These are phyloP conservation scores for Coccomyxa sp. DNA, from an alignment of 139 green algal genomes.

Conservation along the genomic window DNA sequence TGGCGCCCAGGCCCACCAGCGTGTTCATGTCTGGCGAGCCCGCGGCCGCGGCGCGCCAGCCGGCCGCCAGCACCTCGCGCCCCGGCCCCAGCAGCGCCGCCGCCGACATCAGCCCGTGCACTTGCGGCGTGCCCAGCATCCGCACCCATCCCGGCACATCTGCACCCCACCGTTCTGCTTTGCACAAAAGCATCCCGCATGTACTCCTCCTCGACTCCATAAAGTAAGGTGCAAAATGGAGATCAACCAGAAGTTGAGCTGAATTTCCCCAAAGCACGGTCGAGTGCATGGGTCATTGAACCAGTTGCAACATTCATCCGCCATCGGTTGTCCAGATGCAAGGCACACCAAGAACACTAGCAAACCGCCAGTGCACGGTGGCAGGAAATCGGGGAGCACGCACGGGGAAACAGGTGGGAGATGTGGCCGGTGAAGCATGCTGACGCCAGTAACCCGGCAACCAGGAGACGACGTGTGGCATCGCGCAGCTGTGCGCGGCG, in stretches of 20 bases:
- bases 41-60: constrained; percentile 52
- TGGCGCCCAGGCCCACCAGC: constrained; percentile 88
- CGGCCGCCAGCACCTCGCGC: constrained; percentile 64
- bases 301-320: neutral
- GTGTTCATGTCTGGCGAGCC: constrained; percentile 95
- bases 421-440: constrained; percentile 75
- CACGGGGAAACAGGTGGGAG: constrained; percentile 55
- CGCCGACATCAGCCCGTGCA: constrained; percentile 71
- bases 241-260: neutral
- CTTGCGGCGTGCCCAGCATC: constrained; percentile 54
- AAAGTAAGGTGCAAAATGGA: neutral
- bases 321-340: too few relatives aligned
- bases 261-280: neutral
- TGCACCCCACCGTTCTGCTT: neutral
- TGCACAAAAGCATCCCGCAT: too few relatives aligned
- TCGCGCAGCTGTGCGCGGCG: constrained; percentile 32
- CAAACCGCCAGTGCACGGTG: too few relatives aligned
- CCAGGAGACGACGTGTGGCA: constrained; percentile 53
- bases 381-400: constrained; percentile 8
- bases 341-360: too few relatives aligned
- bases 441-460: constrained; percentile 73
- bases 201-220: too few relatives aligned
- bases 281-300: neutral
- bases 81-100: constrained; percentile 75
- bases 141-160: constrained; percentile 54